Percentiles rank a stretch among this genome's conserved stretches.
Evolutionary conservation across 768 basidiomycete species (phyloP).

Genomic region (Agaricus blazei): DNA sequence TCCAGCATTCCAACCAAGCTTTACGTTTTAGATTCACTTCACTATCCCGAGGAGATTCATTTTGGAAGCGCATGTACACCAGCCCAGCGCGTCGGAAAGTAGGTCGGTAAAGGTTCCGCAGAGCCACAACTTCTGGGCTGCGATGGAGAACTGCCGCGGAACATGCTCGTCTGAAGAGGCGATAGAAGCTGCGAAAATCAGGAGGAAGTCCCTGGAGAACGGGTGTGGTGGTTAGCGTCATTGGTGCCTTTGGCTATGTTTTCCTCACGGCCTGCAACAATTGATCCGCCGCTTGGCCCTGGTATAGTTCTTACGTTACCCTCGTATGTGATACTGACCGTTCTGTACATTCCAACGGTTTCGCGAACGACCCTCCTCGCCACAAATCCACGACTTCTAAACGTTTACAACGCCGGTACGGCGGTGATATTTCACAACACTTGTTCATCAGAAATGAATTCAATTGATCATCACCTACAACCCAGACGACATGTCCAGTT

Average conservation of each 20-base stretch:
- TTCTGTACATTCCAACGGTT: too few relatives aligned
- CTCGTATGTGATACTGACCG: too few relatives aligned
- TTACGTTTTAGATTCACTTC: slow-evolving; percentile 1
- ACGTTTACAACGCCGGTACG: too few relatives aligned
- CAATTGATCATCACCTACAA: not conserved
- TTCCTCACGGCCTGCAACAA: too few relatives aligned
- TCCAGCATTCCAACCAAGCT: slow-evolving; percentile 48
- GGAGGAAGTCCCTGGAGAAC: slow-evolving; percentile 6
- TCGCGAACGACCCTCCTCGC: too few relatives aligned
- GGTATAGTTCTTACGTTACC: too few relatives aligned
- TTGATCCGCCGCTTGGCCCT: too few relatives aligned
- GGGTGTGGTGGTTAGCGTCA: not conserved
- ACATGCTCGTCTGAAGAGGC: slow-evolving; percentile 12
- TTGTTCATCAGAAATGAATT: too few relatives aligned
- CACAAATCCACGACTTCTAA: too few relatives aligned
- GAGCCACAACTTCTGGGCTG: slow-evolving; percentile 3
- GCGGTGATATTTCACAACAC: too few relatives aligned
- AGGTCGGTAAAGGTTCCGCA: slow-evolving; percentile 12
- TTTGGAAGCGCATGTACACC: slow-evolving; percentile 3
- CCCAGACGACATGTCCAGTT: not conserved
- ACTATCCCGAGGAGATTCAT: not conserved
- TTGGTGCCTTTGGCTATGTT: too few relatives aligned
- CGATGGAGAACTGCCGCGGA: slow-evolving; percentile 14
- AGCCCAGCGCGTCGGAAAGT: slow-evolving; percentile 10
- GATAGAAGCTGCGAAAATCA: slow-evolving; percentile 14